Conservation (phyloP, 495 filamentous ascomycete species). For the Xylaria sp. region DNA sequence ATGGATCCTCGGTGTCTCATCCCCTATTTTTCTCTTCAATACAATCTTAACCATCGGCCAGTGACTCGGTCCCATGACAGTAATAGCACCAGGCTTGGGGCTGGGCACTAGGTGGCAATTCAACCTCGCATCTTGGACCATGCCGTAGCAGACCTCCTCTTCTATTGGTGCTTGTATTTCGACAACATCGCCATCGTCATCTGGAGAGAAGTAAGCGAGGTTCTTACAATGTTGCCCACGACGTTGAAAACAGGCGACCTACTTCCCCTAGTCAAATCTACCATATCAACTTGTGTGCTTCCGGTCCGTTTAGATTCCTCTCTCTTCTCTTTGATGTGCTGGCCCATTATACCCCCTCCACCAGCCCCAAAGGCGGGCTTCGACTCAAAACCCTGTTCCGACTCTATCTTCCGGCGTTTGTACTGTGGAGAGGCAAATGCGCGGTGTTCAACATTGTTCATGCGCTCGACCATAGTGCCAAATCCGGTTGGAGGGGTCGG, state of each 20-base stretch:
- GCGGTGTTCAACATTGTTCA: conserved; percentile 76
- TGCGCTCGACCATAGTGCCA: conserved; percentile 64
- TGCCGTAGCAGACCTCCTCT: conserved; percentile 86
- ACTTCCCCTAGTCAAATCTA: conserved; percentile 71
- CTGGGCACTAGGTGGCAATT: conserved; percentile 71
- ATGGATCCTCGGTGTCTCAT: conserved; percentile 63
- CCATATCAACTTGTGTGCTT: conserved; percentile 51
- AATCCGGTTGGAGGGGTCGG: conserved; percentile 44
- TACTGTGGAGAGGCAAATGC: conserved; percentile 62
- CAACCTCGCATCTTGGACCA: conserved; percentile 71
- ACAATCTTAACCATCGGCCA: conserved; percentile 80
- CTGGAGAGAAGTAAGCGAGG: conserved; percentile 29
- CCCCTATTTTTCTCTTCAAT: conserved; percentile 62
- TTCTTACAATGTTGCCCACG: background rate
- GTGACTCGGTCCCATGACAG: conserved; percentile 52
- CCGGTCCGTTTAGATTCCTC: conserved; percentile 52
- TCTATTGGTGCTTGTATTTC: conserved; percentile 49
- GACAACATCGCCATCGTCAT: conserved; percentile 64
- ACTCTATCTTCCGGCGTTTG: conserved; percentile 69
- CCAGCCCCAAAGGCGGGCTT: conserved; percentile 51
- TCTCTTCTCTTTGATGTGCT: conserved; percentile 66
- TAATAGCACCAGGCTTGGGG: conserved; percentile 64
- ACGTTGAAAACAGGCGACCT: conserved; percentile 10
- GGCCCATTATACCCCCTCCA: conserved; percentile 64
- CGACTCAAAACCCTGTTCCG: conserved; percentile 50